Conservation (phyloP, 768 basidiomycete species). For the Filobasidium floriforme region DNA sequence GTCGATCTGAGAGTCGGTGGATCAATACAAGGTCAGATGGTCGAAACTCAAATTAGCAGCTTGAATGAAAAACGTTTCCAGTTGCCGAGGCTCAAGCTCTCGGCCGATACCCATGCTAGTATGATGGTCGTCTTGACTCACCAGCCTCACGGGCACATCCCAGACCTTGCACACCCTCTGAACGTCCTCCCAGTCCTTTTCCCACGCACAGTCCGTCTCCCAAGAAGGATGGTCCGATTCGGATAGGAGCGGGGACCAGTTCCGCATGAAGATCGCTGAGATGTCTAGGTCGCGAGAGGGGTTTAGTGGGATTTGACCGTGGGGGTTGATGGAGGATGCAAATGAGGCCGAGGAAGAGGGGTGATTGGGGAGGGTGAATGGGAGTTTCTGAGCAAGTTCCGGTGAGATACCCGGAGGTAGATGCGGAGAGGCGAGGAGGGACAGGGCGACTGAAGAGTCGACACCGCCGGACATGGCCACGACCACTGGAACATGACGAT, state of each 20-base stretch:
- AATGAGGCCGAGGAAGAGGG: background rate
- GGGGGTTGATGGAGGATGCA: background rate
- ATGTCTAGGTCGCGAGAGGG: conserved; percentile 59
- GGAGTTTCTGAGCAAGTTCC: background rate
- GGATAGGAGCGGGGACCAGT: conserved; percentile 55
- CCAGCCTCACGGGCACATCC: conserved; percentile 68
- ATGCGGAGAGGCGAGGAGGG: conserved; percentile 52
- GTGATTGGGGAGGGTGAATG: background rate
- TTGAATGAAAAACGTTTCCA: too few relatives aligned
- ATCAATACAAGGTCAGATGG: too few relatives aligned
- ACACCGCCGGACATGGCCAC: conserved; percentile 94
- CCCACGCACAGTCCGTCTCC: conserved; percentile 93
- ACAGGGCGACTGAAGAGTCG: conserved; percentile 84
- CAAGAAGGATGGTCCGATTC: conserved; percentile 51
- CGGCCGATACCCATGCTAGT: too few relatives aligned
- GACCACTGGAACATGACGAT: conserved; percentile 53
- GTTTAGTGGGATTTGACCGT: conserved; percentile 33
- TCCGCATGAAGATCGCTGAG: conserved; percentile 87
- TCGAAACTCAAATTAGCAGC: too few relatives aligned
- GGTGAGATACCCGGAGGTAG: conserved; percentile 1
- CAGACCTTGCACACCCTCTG: conserved; percentile 65
- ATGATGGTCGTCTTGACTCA: conserved; percentile 48
- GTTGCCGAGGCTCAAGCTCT: too few relatives aligned
- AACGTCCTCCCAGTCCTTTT: conserved; percentile 89
- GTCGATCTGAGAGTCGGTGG: conserved; percentile 58